These are phyloP conservation scores for Pleoardoris graminearum DNA, from an alignment of 2,329 filamentous ascomycete species.

Conservation along the genomic window DNA sequence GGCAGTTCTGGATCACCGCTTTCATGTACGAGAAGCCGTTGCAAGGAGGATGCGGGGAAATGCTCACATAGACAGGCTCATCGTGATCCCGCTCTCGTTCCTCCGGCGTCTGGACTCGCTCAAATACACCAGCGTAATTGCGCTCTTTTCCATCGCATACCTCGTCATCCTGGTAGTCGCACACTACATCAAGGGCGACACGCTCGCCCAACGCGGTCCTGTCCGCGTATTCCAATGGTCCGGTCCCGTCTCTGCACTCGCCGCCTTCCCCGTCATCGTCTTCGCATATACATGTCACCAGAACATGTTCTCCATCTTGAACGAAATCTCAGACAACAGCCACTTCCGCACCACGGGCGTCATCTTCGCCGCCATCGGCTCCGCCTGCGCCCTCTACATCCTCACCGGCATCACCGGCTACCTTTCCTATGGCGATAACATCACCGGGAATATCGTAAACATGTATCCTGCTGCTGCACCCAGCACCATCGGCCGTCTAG, in stretches of 20 bases:
- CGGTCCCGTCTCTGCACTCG: conserved; percentile 75
- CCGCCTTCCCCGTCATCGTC: conserved; percentile 89
- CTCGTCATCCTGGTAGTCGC: conserved; percentile 91
- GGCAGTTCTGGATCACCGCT: conserved; percentile 96
- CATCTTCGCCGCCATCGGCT: conserved; percentile 80
- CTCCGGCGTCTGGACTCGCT: conserved; percentile 88
- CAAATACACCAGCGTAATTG: conserved; percentile 94
- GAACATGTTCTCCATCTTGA: conserved; percentile 99
- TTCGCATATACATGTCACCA: conserved; percentile 99
- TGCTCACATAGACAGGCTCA: no score
- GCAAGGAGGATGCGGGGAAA: no score
- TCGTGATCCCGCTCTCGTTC: conserved; percentile 94
- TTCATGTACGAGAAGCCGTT: conserved; percentile 77
- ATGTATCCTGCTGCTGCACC: conserved; percentile 70
- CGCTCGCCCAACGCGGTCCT: conserved; percentile 70
- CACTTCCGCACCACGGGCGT: conserved; percentile 78
- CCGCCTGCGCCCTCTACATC: conserved; percentile 83
- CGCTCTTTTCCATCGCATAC: conserved; percentile 90
- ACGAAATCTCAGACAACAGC: conserved; percentile 87
- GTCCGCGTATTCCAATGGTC: conserved; percentile 79
- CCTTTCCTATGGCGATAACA: conserved; percentile 87
- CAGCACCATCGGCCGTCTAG: conserved; percentile 90
- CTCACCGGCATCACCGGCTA: conserved; percentile 95
- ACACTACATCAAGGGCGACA: conserved; percentile 81
- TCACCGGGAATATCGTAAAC: conserved; percentile 89